Evolutionary conservation across 208 protist genomes (phyloP).

Genomic region (Trypanosoma lewisi): DNA sequence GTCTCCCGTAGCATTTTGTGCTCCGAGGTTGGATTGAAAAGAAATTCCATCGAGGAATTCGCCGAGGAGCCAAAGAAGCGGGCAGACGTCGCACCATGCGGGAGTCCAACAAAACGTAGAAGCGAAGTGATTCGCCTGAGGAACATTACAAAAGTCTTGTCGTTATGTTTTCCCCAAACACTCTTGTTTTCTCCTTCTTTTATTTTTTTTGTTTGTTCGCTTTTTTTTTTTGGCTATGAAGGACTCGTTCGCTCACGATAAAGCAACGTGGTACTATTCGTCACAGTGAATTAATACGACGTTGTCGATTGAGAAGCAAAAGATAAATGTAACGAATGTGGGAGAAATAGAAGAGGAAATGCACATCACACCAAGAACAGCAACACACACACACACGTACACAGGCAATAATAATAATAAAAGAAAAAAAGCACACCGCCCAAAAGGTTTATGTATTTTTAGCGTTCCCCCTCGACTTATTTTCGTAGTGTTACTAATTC

Average conservation of each 20-base stretch:
- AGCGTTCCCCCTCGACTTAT: neutral
- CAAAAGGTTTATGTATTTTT: neutral
- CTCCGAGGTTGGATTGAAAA: constrained; percentile 69
- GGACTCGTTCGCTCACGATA: no score
- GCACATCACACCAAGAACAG: no score
- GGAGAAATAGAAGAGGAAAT: no score
- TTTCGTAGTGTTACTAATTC: neutral
- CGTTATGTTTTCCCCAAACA: no score
- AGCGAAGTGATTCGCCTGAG: neutral
- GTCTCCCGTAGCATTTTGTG: constrained; percentile 64
- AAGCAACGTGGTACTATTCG: no score
- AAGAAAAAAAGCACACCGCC: neutral
- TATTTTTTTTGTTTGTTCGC: neutral
- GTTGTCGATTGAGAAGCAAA: no score
- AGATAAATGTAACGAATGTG: no score
- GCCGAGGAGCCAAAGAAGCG: constrained; percentile 13
- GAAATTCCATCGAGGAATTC: constrained; percentile 24
- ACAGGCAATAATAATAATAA: no score
- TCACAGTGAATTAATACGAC: no score
- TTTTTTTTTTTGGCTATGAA: neutral
- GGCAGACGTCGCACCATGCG: neutral
- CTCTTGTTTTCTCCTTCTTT: neutral
- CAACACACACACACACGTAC: no score
- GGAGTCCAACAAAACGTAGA: neutral
- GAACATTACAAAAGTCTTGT: no score